Percentiles rank a stretch among this genome's conserved stretches.
Evolutionary conservation across 345 rosid genomes (phyloP).

Genomic region (rapeseed (Brassica napus)): DNA sequence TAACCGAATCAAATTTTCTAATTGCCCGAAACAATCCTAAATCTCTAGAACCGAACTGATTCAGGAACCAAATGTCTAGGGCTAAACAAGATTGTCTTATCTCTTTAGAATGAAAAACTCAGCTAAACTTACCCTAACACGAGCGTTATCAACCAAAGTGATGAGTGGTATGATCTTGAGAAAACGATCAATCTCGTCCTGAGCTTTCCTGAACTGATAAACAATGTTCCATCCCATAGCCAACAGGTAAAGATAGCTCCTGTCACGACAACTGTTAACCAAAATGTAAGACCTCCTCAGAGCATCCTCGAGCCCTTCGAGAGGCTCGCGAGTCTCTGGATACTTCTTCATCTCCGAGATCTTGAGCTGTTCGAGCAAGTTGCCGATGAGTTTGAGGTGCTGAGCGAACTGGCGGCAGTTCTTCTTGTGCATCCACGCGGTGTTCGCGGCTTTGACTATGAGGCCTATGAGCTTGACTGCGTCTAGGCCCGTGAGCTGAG

Average conservation of each 20-base stretch:
- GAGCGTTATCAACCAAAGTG: constrained; percentile 92
- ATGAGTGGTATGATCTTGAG: constrained; percentile 92
- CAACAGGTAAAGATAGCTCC: constrained; percentile 87
- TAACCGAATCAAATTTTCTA: no score
- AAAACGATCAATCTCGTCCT: constrained; percentile 90
- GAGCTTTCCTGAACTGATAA: constrained; percentile 92
- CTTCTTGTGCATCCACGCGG: constrained; percentile 96
- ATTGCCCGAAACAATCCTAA: no score
- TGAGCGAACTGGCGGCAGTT: constrained; percentile 93
- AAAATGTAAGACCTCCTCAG: constrained; percentile 78
- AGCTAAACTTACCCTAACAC: constrained; percentile 63
- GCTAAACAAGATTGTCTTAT: no score
- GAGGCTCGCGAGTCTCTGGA: constrained; percentile 94
- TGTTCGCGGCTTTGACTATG: constrained; percentile 79
- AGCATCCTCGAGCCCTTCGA: constrained; percentile 95
- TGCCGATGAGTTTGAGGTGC: constrained; percentile 89
- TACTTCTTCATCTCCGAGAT: constrained; percentile 92
- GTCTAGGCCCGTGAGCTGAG: constrained; percentile 81
- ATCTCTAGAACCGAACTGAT: no score
- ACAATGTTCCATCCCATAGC: constrained; percentile 99
- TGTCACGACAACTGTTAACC: constrained; percentile 86
- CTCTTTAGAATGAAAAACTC: no score
- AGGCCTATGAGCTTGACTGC: constrained; percentile 79
- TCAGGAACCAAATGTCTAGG: no score
- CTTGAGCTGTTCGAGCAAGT: constrained; percentile 80